Evolutionary conservation across 225 moss, liverwort and hornwort genomes (phyloP), one percentile per base, ranked within the genome.

Genomic region (Rhytidiadelphus loreus): DNA sequence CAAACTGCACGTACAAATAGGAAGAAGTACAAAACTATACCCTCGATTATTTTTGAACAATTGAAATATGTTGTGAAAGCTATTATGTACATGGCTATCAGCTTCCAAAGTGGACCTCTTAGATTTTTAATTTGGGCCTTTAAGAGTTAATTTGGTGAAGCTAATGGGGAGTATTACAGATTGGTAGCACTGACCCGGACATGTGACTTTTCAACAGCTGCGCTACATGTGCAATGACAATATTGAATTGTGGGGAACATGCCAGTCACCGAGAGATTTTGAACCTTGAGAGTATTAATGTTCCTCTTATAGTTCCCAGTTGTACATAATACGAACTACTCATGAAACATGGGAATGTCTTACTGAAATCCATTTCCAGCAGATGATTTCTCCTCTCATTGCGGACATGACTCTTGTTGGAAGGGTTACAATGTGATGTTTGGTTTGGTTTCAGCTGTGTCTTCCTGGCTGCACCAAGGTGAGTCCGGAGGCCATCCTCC

Each of bases 401-500:
- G 23, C 25, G 35, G 8, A 35, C 26, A 13, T 20, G 48, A 18
- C 60, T 55, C 50, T 32, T 63, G 64, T 25, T 60, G 43, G 32
- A 66, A 33, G 79, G 33, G 37, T 44, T 39, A 7, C 50, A 16
- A 60, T 62, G 61, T 46, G 55, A 55, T 88, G 55, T 74, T 72
- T 57, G 32, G 53, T 23, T 33, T 57, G 76, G 28, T 68, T 89
- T 80, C 96, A 98, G 98, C 93, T 98, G 37, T 85, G 92, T 85
- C 86, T 98, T 56, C 95, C 95, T 20, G 92, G 93, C 78, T 97
- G 96, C 90, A 95, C 93, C 22, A 64, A 86, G 41, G 64, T 98
- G 46, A 94, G 84, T 77, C 74, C 86, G 3, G 94, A 93, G 77
- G 88, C 78, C 30, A 53, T 97, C 33, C 48, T 95, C 35, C 71